phyloP scores from a whole-genome alignment of 257 asterid genomes.

The Solanum infundibuliforme region DNA sequence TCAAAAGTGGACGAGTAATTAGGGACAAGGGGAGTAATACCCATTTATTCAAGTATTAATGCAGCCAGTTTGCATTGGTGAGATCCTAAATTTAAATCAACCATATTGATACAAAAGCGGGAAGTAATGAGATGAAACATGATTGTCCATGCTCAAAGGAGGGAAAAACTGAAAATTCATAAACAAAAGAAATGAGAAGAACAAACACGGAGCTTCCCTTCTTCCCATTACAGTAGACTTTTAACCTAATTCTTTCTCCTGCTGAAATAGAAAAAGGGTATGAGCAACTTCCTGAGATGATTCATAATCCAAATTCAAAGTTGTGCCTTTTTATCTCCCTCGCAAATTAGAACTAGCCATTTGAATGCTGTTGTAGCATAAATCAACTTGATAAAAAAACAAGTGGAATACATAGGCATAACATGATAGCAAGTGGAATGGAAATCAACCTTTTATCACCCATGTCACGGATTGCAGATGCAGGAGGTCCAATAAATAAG shows the following conservation, averaged over 20 bases:
- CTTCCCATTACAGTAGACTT: neutral
- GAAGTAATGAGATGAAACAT: neutral
- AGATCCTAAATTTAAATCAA: neutral
- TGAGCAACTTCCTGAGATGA: neutral
- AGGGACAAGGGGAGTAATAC: neutral
- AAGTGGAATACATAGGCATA: neutral
- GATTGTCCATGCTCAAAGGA: neutral
- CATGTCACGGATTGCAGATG: constrained; percentile 94
- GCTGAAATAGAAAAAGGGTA: neutral
- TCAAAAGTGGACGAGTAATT: no score
- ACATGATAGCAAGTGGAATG: neutral
- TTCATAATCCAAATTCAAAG: neutral
- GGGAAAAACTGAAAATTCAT: neutral
- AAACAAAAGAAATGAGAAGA: neutral
- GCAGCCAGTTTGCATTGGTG: neutral
- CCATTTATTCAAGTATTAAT: neutral
- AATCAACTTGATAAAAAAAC: neutral
- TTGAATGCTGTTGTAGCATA: neutral
- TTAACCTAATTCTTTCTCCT: neutral
- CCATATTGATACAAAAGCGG: neutral
- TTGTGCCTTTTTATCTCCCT: neutral
- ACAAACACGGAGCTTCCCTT: neutral
- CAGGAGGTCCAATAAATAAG: constrained; percentile 91
- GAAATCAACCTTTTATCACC: constrained; percentile 80
- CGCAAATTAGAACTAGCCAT: neutral